These are phyloP conservation scores for Hortaea werneckii DNA, from an alignment of 2,329 filamentous ascomycete species.

Conservation along the genomic window DNA sequence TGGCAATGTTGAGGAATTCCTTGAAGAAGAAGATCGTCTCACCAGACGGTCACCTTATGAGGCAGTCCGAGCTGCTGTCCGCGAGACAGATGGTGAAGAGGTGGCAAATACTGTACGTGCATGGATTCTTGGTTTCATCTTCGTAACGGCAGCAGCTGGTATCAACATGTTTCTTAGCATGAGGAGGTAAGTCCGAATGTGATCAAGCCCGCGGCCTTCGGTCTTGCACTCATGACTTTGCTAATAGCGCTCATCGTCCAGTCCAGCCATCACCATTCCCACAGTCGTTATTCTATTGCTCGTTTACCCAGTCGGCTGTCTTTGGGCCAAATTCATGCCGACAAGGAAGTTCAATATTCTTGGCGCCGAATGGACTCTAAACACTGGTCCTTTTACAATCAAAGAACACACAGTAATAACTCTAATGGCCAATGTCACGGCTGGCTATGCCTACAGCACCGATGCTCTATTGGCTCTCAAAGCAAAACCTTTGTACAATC, in stretches of 20 bases:
- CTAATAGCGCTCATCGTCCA: too few species aligned
- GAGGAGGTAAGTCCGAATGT: too few species aligned
- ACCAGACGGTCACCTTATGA: conserved; percentile 11
- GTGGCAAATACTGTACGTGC: conserved; percentile 27
- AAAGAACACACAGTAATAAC: conserved; percentile 46
- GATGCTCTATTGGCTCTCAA: conserved; percentile 53
- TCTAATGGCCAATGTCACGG: conserved; percentile 14
- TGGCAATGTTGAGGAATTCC: conserved; percentile 6
- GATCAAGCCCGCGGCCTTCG: too few species aligned
- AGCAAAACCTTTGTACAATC: conserved; percentile 36
- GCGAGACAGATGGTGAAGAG: conserved; percentile 34
- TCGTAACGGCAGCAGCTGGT: conserved; percentile 33
- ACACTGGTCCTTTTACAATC: conserved; percentile 47
- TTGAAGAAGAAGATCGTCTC: conserved; percentile 7
- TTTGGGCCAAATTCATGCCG: conserved; percentile 66
- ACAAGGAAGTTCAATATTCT: conserved; percentile 28
- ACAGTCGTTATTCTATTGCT: conserved; percentile 77
- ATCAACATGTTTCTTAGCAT: conserved; percentile 75
- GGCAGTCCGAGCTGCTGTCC: conserved; percentile 34
- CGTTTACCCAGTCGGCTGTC: conserved; percentile 68
- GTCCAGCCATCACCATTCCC: conserved; percentile 79
- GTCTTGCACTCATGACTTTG: too few species aligned
- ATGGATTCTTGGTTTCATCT: conserved; percentile 36
- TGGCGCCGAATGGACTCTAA: conserved; percentile 8
- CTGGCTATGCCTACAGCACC: conserved; percentile 45